phyloP scores from a whole-genome alignment of 2,329 filamentous ascomycete species.

The Ophiostoma pallidulum region DNA sequence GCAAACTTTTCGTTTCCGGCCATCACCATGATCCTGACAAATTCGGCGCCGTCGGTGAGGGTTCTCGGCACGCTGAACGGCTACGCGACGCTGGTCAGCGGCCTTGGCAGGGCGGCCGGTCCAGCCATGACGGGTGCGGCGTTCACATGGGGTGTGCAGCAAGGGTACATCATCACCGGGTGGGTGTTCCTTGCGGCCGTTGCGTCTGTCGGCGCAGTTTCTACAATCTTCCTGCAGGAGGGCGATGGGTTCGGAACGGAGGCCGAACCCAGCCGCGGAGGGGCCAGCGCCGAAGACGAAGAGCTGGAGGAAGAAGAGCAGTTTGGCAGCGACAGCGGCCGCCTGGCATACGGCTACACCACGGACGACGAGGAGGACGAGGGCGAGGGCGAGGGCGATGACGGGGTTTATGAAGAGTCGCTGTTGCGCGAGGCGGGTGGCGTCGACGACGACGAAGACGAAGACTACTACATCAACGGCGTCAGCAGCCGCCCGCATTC shows the following conservation, averaged over 20 bases:
- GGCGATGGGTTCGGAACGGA: constrained; percentile 54
- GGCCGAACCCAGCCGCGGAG: constrained; percentile 26
- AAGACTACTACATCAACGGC: neutral
- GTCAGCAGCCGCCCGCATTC: constrained; percentile 6
- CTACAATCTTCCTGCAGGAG: constrained; percentile 65
- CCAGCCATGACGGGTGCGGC: constrained; percentile 63
- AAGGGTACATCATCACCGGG: constrained; percentile 66
- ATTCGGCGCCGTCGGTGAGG: constrained; percentile 64
- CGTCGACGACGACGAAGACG: constrained; percentile 2
- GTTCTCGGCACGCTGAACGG: constrained; percentile 87
- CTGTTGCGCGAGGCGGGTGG: neutral
- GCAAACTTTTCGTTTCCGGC: constrained; percentile 85
- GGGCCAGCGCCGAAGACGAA: constrained; percentile 18
- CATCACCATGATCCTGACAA: constrained; percentile 81
- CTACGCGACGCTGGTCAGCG: constrained; percentile 73
- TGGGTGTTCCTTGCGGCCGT: constrained; percentile 70
- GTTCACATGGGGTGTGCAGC: constrained; percentile 67
- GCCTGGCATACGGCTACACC: neutral
- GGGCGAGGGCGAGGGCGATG: too few species aligned
- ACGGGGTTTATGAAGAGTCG: constrained; percentile 12
- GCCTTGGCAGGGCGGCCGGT: constrained; percentile 68
- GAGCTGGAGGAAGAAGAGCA: constrained; percentile 6
- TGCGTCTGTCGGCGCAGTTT: constrained; percentile 55
- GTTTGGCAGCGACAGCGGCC: neutral
- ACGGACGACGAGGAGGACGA: neutral